Base-by-base conservation (phyloP, 257 asterid genomes). In the Plantago ovata region DNA sequence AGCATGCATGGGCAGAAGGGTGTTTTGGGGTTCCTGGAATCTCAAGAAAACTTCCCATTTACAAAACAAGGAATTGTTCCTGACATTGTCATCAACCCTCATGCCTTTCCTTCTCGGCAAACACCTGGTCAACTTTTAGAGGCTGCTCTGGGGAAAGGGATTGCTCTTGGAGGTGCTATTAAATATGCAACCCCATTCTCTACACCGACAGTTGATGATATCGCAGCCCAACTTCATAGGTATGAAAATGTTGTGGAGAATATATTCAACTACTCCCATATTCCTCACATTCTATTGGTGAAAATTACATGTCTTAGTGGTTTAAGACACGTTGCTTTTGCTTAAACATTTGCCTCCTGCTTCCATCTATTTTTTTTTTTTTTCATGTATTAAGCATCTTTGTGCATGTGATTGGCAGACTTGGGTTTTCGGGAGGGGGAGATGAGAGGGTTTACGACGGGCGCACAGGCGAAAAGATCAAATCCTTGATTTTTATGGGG, bases 1-100 rank as follows among this genome's bases (percentile, higher is more conserved):
- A 93, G 98, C 78, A 93, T 93, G 98, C 98, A 93, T 58, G 97
- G 98, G 51, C 97, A 93, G 72, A 93, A 93, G 75, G 98, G 98
- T 56, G 98, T 93, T 52, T 68, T 93, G 40, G 98, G 98, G 38
- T 85, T 77, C 70, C 77, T 89, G 66, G 97, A 93, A 59, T 84
- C 84, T 38, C 98, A 89, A 61, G 98, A 89, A 69, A 93, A 89
- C 68, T 89, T 89, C 64, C 95, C 97, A 36, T 93, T 93, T 61
- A 89, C 94, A 3, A 72, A 43, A 62, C 84, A 89, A 58, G 98
- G 98, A 53, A 76, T 93, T 47, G 98, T 89, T 62, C 98, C 98
- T 4, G 98, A 93, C 64, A 80, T 93, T 47, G 95, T 93, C 18
- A 93, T 93, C 70, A 93, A 93, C 63, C 98, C 97, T 9, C 97